Conservation (phyloP, 2,329 filamentous ascomycete genomes). For the Nemania sp. region DNA sequence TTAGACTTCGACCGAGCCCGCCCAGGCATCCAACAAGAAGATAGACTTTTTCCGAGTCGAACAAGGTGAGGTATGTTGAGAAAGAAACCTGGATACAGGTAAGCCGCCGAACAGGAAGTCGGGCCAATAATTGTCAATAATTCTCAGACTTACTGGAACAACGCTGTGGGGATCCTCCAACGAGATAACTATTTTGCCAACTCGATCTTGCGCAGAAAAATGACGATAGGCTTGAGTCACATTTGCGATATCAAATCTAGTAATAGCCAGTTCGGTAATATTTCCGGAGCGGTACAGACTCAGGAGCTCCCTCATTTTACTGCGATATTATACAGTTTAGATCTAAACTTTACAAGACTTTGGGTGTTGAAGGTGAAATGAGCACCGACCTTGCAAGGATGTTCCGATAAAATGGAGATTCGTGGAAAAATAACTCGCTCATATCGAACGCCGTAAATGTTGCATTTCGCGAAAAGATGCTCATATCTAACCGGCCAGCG, state of each 20-base stretch:
- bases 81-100: too few relatives aligned
- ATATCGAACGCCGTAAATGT: slow-evolving; percentile 48
- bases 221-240: slow-evolving; percentile 22
- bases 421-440: not conserved
- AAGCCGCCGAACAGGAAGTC: not conserved
- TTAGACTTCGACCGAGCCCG: slow-evolving; percentile 41
- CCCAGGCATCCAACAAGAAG: slow-evolving; percentile 35
- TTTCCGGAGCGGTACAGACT: slow-evolving; percentile 18
- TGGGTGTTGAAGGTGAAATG: not conserved
- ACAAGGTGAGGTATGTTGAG: slow-evolving; percentile 5
- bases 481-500: slow-evolving; percentile 45
- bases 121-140: not conserved
- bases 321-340: not conserved
- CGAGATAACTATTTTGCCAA: slow-evolving; percentile 26
- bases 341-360: too few relatives aligned
- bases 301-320: not conserved
- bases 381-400: not conserved
- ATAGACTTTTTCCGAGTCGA: slow-evolving; percentile 24
- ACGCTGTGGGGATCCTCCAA: slow-evolving; percentile 17
- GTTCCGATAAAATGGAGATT: not conserved
- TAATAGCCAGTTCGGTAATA: not conserved
- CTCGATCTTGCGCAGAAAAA: slow-evolving; percentile 24
- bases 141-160: not conserved
- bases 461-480: slow-evolving; percentile 44
- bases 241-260: slow-evolving; percentile 18